Conservation (phyloP, 129 eudicot genomes). For the Solidago caesia region DNA sequence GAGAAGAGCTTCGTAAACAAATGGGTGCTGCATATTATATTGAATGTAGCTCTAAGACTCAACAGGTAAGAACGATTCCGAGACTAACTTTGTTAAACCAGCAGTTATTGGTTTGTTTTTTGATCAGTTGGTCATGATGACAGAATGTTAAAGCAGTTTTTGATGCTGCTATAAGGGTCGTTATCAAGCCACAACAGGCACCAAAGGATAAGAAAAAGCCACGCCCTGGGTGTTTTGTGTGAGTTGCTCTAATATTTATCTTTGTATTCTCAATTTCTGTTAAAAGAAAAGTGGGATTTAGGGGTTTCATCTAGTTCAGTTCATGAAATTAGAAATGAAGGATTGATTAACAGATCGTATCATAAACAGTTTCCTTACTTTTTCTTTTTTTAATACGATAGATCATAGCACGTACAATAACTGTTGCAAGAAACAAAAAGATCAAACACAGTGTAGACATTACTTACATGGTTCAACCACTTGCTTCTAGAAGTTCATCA, state of each 20-base stretch:
- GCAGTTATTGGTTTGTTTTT: not conserved
- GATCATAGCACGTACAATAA: no score
- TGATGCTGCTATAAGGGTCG: slow-evolving; percentile 92
- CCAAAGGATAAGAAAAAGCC: slow-evolving; percentile 85
- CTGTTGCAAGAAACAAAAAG: no score
- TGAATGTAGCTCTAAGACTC: slow-evolving; percentile 98
- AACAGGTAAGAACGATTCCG: slow-evolving; percentile 55
- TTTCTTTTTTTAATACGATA: not conserved
- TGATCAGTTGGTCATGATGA: slow-evolving; percentile 9
- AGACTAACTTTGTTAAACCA: slow-evolving; percentile 8
- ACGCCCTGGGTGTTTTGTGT: slow-evolving; percentile 75
- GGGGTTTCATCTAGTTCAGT: not conserved
- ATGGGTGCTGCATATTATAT: slow-evolving; percentile 87
- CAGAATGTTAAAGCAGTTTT: slow-evolving; percentile 96
- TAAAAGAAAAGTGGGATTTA: no score
- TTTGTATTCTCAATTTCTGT: not conserved
- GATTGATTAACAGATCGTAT: not conserved
- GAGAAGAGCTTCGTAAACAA: slow-evolving; percentile 91
- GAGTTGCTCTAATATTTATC: slow-evolving; percentile 38
- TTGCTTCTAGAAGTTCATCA: not conserved
- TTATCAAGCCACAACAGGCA: slow-evolving; percentile 90
- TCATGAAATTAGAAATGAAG: not conserved
- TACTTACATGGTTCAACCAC: not conserved
- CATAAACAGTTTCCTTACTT: not conserved
- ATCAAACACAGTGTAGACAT: no score